phyloP scores from a whole-genome alignment of 768 basidiomycete genomes.

The Amanita muscaria region DNA sequence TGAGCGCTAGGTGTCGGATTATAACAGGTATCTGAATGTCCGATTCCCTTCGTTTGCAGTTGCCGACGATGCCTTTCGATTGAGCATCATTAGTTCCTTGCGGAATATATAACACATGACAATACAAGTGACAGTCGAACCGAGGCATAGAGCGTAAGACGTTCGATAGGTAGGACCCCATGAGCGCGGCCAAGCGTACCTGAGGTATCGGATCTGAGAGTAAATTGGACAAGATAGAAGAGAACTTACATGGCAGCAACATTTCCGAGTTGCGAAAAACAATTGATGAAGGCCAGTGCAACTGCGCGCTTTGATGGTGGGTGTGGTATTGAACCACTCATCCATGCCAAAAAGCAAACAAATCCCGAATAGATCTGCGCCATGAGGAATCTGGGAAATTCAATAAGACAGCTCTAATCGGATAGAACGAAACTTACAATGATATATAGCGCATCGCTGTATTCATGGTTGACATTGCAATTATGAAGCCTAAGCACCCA shows the following conservation, averaged over 20 bases:
- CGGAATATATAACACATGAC: slow-evolving; percentile 44
- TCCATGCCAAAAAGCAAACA: slow-evolving; percentile 53
- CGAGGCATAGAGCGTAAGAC: slow-evolving; percentile 69
- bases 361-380: slow-evolving; percentile 68
- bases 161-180: slow-evolving; percentile 68
- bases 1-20: background rate
- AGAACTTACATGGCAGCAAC: slow-evolving; percentile 63
- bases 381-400: slow-evolving; percentile 56
- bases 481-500: slow-evolving; percentile 61
- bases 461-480: slow-evolving; percentile 58
- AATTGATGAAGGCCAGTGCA: slow-evolving; percentile 77
- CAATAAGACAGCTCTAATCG: slow-evolving; percentile 1
- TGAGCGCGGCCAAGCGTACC: slow-evolving; percentile 55
- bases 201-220: slow-evolving; percentile 14
- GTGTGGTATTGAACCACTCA: slow-evolving; percentile 40
- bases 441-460: slow-evolving; percentile 55
- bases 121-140: slow-evolving; percentile 41
- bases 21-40: background rate
- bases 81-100: slow-evolving; percentile 17
- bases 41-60: background rate
- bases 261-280: slow-evolving; percentile 78
- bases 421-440: slow-evolving; percentile 32
- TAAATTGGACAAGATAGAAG: slow-evolving; percentile 1
- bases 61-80: background rate
- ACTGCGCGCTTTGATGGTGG: slow-evolving; percentile 84